Conservation (phyloP, 164 flowering plant genomes). For the Magnolia kwangsiensis region DNA sequence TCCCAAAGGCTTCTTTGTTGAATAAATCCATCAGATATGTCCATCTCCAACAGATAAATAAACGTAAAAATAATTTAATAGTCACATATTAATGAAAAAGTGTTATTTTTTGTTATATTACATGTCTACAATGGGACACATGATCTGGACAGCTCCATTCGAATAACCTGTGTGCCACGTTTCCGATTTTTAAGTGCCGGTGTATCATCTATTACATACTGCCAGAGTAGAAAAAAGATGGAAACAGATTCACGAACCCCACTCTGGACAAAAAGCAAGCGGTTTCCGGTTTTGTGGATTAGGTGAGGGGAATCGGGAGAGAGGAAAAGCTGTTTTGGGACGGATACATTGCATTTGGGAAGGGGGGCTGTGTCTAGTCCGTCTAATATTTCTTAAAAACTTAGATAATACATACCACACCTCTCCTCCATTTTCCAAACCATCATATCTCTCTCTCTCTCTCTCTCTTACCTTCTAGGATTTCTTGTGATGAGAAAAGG, state of each 20-base stretch:
- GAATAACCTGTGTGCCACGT: too few relatives aligned
- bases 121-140: too few relatives aligned
- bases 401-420: not conserved
- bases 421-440: not conserved
- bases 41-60: too few relatives aligned
- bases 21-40: too few relatives aligned
- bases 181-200: too few relatives aligned
- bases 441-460: not conserved
- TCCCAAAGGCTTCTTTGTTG: too few relatives aligned
- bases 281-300: constrained; percentile 5
- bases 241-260: not conserved
- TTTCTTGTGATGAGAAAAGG: constrained; percentile 8
- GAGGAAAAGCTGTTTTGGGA: constrained; percentile 9
- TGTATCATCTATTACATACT: too few relatives aligned
- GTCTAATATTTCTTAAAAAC: not conserved
- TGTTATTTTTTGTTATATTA: too few relatives aligned
- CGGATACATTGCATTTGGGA: constrained; percentile 10
- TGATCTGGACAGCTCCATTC: too few relatives aligned
- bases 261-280: not conserved
- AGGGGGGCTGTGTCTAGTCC: not conserved
- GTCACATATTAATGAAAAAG: too few relatives aligned
- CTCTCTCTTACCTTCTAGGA: constrained; percentile 4
- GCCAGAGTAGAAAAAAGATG: not conserved
- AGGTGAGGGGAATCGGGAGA: constrained; percentile 1
- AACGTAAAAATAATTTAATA: too few relatives aligned